Conservation (phyloP, 2,329 filamentous ascomycete genomes). For the Clonostachys rosea region DNA sequence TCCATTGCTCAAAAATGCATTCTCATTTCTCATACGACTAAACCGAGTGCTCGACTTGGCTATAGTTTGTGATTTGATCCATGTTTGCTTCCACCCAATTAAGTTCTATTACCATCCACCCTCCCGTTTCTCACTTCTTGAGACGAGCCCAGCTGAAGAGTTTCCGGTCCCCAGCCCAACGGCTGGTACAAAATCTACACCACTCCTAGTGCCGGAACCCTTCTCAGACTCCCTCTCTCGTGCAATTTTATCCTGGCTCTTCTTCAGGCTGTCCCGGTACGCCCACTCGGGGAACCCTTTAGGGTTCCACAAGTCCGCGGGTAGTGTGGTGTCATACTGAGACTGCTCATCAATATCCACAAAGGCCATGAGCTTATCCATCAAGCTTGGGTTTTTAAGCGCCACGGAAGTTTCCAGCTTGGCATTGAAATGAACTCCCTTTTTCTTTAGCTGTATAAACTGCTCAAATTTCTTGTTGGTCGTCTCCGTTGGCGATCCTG, state of each 20-base stretch:
- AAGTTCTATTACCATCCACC: constrained; percentile 21
- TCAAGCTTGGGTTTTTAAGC: constrained; percentile 67
- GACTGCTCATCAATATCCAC: constrained; percentile 41
- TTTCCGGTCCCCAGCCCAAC: constrained; percentile 5
- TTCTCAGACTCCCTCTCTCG: constrained; percentile 40
- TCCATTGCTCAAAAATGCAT: too few relatives aligned
- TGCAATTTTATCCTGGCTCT: constrained; percentile 37
- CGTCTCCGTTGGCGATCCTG: constrained; percentile 47
- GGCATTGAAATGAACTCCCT: constrained; percentile 74
- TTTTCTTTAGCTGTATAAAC: constrained; percentile 73
- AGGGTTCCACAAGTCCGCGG: constrained; percentile 53
- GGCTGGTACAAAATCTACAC: constrained; percentile 44
- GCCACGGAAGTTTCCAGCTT: constrained; percentile 63
- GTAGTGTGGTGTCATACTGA: constrained; percentile 63
- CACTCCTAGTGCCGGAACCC: constrained; percentile 28
- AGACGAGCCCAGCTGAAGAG: constrained; percentile 12
- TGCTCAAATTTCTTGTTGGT: constrained; percentile 65
- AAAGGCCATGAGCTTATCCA: constrained; percentile 69
- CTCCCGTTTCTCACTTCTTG: constrained; percentile 23
- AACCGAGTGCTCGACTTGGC: too few relatives aligned
- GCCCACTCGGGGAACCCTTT: constrained; percentile 49
- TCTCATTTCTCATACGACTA: too few relatives aligned
- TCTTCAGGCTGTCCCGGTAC: constrained; percentile 42
- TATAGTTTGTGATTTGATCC: too few relatives aligned
- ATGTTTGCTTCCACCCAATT: too few relatives aligned